phyloP scores from a whole-genome alignment of 108 stramenopile genomes.

The Fistulifera pelliculosa region DNA sequence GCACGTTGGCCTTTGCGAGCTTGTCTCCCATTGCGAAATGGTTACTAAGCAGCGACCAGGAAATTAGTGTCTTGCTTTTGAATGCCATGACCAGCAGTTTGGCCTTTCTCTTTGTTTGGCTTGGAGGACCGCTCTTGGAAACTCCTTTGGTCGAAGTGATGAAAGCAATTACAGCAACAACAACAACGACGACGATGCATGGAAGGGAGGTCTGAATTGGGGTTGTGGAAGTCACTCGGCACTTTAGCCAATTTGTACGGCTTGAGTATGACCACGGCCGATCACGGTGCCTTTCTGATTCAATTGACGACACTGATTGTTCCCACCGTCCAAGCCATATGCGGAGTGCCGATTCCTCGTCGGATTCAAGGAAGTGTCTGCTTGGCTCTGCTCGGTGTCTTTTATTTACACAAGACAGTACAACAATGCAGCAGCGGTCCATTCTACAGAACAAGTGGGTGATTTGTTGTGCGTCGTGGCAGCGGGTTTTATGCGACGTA shows the following conservation, averaged over 20 bases:
- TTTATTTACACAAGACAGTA: slow-evolving; percentile 53
- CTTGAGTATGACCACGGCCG: slow-evolving; percentile 53
- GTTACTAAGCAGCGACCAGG: background rate
- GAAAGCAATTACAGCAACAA: background rate
- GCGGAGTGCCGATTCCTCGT: slow-evolving; percentile 56
- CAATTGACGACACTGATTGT: slow-evolving; percentile 75
- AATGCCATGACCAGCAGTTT: slow-evolving; percentile 56
- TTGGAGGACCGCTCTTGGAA: slow-evolving; percentile 36
- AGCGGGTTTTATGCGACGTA: slow-evolving; percentile 68
- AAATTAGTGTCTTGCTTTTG: slow-evolving; percentile 48
- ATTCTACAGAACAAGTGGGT: slow-evolving; percentile 26
- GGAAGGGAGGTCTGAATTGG: slow-evolving; percentile 37
- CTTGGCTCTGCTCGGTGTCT: slow-evolving; percentile 55
- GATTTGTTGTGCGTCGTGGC: slow-evolving; percentile 59
- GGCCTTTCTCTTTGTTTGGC: slow-evolving; percentile 43
- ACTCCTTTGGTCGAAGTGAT: slow-evolving; percentile 2
- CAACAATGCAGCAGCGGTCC: slow-evolving; percentile 1
- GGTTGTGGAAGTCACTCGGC: slow-evolving; percentile 51
- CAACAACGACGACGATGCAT: background rate
- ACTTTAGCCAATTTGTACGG: slow-evolving; percentile 71
- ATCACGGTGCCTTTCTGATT: slow-evolving; percentile 74
- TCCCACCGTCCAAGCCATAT: slow-evolving; percentile 51
- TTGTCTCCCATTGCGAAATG: slow-evolving; percentile 44
- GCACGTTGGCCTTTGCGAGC: slow-evolving; percentile 59
- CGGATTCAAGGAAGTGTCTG: slow-evolving; percentile 48